phyloP scores from a whole-genome alignment of 768 basidiomycete genomes.

The Trametes cinnabarina region DNA sequence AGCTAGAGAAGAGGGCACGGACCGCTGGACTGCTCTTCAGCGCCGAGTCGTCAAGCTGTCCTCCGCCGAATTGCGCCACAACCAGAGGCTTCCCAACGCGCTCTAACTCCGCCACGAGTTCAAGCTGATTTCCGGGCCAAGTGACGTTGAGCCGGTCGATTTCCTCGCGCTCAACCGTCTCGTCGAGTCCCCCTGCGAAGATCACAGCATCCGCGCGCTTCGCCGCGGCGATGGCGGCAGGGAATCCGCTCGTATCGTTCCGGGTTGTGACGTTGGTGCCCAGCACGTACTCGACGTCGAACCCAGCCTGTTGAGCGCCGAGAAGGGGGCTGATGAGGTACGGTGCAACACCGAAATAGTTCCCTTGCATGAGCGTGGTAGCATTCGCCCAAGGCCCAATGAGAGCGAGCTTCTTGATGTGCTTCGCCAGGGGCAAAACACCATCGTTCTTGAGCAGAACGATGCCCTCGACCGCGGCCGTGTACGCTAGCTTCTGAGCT shows the following conservation, averaged over 20 bases:
- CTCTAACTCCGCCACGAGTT: constrained; percentile 45
- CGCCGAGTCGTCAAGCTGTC: constrained; percentile 49
- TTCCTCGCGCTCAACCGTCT: constrained; percentile 46
- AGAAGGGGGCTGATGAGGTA: constrained; percentile 54
- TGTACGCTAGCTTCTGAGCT: constrained; percentile 48
- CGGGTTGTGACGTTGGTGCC: constrained; percentile 42
- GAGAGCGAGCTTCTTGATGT: constrained; percentile 50
- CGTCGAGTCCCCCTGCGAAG: constrained; percentile 55
- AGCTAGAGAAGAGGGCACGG: constrained; percentile 30
- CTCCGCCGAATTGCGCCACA: constrained; percentile 56
- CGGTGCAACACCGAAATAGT: constrained; percentile 53
- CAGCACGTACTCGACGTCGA: constrained; percentile 40
- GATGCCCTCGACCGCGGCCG: constrained; percentile 52
- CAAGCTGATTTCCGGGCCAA: constrained; percentile 57
- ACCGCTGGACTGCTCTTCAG: constrained; percentile 41
- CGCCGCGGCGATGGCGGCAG: constrained; percentile 51
- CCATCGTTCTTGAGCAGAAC: constrained; percentile 66
- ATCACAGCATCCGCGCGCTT: constrained; percentile 47
- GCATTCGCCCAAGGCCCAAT: constrained; percentile 61
- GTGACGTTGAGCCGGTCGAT: constrained; percentile 46
- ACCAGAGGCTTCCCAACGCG: constrained; percentile 50
- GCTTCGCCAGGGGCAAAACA: constrained; percentile 48
- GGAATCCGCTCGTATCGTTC: constrained; percentile 44
- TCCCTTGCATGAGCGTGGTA: constrained; percentile 56
- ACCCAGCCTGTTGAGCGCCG: constrained; percentile 48